Evolutionary conservation across 805 yeast genomes (phyloP).

Genomic region (Zygosaccharomyces rouxii): DNA sequence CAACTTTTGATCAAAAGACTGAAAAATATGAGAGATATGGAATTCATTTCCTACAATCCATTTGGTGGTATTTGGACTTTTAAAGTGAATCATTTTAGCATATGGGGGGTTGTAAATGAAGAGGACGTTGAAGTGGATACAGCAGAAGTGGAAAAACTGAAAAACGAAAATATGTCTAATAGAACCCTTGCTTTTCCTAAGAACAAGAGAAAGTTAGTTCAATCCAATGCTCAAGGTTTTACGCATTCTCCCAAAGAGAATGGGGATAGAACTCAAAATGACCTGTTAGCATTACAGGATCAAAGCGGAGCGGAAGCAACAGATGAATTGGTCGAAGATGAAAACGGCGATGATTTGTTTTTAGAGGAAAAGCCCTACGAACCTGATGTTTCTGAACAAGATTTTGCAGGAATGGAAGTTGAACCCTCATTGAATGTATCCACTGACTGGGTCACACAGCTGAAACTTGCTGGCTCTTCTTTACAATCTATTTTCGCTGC

Average conservation of each 20-base stretch:
- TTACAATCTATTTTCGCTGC: conserved; percentile 34
- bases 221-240: conserved; percentile 7
- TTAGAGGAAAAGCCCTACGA: conserved; percentile 66
- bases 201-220: conserved; percentile 11
- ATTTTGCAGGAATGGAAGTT: conserved; percentile 42
- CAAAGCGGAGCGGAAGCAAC: conserved; percentile 4
- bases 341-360: conserved; percentile 30
- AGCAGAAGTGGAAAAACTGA: conserved; percentile 34
- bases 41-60: conserved; percentile 75
- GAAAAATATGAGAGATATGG: conserved; percentile 61
- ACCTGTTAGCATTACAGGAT: conserved; percentile 9
- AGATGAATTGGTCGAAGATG: conserved; percentile 20
- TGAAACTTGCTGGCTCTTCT: conserved; percentile 44
- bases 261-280: conserved; percentile 8
- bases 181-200: conserved; percentile 8
- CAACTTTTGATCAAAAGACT: conserved; percentile 48
- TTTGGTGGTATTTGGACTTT: conserved; percentile 72
- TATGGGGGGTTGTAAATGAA: conserved; percentile 84
- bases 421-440: conserved; percentile 47
- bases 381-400: conserved; percentile 51
- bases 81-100: conserved; percentile 84
- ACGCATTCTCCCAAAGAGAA: background rate
- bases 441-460: conserved; percentile 61
- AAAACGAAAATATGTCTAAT: conserved; percentile 12
- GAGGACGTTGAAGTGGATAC: conserved; percentile 54